Percentiles rank a stretch among this genome's conserved stretches.
Conservation (phyloP, 2,329 filamentous ascomycete genomes). For the Gnomoniopsis sp. region DNA sequence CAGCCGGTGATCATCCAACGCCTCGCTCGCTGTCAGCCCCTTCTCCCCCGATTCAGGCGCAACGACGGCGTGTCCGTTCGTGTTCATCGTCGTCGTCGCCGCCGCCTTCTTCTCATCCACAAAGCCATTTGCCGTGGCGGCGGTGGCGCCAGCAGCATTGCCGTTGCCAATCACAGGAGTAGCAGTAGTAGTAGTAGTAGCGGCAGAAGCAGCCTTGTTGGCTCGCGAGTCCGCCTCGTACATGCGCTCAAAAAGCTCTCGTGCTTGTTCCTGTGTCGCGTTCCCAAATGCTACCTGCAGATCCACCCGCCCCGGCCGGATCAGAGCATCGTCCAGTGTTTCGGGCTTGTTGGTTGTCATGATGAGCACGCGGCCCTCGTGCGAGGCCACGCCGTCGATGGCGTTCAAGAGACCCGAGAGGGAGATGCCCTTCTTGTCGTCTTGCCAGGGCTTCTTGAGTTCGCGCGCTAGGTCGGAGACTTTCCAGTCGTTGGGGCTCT, state of each 20-base stretch:
- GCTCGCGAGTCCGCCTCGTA: constrained; percentile 43
- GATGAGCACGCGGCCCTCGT: constrained; percentile 75
- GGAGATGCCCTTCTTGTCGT: constrained; percentile 56
- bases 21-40: constrained; percentile 8
- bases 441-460: constrained; percentile 37
- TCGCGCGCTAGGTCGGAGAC: constrained; percentile 41
- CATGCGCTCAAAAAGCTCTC: constrained; percentile 60
- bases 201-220: neutral
- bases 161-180: neutral
- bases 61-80: neutral
- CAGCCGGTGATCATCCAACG: constrained; percentile 13
- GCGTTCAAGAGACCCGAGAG: constrained; percentile 78
- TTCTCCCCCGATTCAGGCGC: neutral
- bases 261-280: constrained; percentile 50
- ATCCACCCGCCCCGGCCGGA: constrained; percentile 66
- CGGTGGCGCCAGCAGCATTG: neutral
- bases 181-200: no score
- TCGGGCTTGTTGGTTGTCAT: constrained; percentile 81
- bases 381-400: constrained; percentile 77
- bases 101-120: neutral
- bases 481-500: constrained; percentile 29
- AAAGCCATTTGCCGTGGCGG: neutral
- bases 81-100: neutral
- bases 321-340: constrained; percentile 68
- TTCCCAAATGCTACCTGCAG: constrained; percentile 50